phyloP scores from a whole-genome alignment of 352 stramenopile genomes.

The Pythium coloratum region DNA sequence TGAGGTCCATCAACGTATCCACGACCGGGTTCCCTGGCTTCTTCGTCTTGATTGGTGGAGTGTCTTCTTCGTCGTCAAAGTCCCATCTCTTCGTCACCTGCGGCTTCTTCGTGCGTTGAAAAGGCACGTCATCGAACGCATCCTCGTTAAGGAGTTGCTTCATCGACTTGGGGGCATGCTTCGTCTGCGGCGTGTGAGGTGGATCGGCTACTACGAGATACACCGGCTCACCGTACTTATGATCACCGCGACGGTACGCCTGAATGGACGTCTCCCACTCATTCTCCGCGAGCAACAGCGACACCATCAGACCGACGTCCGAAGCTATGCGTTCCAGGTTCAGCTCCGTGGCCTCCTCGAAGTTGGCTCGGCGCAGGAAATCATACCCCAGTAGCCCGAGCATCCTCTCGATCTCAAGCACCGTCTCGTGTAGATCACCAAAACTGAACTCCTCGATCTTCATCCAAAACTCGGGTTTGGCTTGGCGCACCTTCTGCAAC shows the following conservation, averaged over 20 bases:
- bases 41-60: neutral
- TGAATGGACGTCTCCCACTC: slow-evolving; percentile 11
- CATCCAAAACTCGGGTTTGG: neutral
- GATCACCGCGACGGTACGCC: neutral
- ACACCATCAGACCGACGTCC: slow-evolving; percentile 7
- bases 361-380: neutral
- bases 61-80: neutral
- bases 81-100: neutral
- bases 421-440: neutral
- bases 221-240: neutral
- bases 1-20: neutral
- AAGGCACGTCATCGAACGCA: neutral
- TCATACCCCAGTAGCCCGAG: neutral
- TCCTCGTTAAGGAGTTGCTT: neutral
- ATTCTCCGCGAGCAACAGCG: slow-evolving; percentile 6
- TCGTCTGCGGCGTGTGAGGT: slow-evolving; percentile 5
- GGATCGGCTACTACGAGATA: slow-evolving; percentile 11
- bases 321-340: neutral
- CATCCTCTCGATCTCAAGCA: neutral
- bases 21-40: neutral
- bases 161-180: slow-evolving; percentile 1
- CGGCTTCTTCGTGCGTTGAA: neutral
- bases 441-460: neutral
- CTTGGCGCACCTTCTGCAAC: neutral
- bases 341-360: neutral